Percentiles rank a stretch among this genome's conserved stretches.
Evolutionary conservation across 768 basidiomycete genomes (phyloP).

Genomic region (Lactifluus hygrophoroides): DNA sequence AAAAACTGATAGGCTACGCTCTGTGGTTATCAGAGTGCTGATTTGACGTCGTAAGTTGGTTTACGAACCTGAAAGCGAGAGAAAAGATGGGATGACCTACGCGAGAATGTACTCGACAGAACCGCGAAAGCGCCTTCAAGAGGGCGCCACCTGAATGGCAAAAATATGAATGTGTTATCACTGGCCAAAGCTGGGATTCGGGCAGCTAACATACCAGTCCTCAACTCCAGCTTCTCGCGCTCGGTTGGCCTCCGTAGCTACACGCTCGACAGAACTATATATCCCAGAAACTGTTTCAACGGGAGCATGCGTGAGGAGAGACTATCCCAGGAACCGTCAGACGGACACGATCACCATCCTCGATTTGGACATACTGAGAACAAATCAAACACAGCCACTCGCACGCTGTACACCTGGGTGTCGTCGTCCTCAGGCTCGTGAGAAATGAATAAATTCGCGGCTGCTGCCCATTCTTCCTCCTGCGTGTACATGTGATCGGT

Average conservation of each 20-base stretch:
- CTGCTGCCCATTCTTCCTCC: conserved; percentile 87
- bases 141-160: conserved; percentile 73
- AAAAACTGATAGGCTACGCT: conserved; percentile 76
- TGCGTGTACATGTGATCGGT: conserved; percentile 28
- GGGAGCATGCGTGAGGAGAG: conserved; percentile 48
- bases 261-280: conserved; percentile 43
- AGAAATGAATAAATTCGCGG: conserved; percentile 87
- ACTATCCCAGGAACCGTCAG: conserved; percentile 29
- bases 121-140: conserved; percentile 80
- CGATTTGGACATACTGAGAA: conserved; percentile 45
- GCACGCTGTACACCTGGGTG: conserved; percentile 67
- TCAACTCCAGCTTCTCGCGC: conserved; percentile 43
- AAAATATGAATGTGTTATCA: conserved; percentile 5
- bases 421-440: conserved; percentile 98
- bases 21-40: neutral
- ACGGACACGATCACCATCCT: neutral
- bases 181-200: neutral
- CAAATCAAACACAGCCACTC: conserved; percentile 80
- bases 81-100: conserved; percentile 68
- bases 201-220: conserved; percentile 51
- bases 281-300: conserved; percentile 44
- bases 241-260: conserved; percentile 50
- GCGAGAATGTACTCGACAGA: conserved; percentile 67
- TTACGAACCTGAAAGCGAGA: conserved; percentile 58
- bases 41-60: neutral